Base-by-base conservation (phyloP, 768 basidiomycete species). In the Podaxis sp. region DNA sequence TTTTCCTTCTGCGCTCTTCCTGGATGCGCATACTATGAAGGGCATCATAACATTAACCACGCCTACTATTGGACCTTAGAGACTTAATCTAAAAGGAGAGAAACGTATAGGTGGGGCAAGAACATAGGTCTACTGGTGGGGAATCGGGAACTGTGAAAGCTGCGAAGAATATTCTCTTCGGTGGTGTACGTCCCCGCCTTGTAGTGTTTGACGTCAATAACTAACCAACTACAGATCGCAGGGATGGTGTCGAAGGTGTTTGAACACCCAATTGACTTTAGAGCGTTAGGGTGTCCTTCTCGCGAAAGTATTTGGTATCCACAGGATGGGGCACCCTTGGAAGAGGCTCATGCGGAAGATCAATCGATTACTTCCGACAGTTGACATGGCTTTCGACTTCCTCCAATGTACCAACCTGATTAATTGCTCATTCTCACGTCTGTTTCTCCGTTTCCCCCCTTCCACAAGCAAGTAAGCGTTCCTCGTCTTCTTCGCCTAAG, bases 191-290 rank as follows among this genome's bases (percentile, higher is more conserved):
- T 78, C 30, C 28, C 50, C 12, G 17, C 13, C 24, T n/a, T 20
- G 54, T 5, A 8, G 7, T 12, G 33, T 7, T 44, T 11, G 4
- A 22, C 22, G 46, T 56, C 46, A 20, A 2, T 44, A 15, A 10
- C 13, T 28, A 28, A 22, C 17, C 17, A 1, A 33, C 30, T 51
- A 38, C 38, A 94, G 93, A 75, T 87, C 60, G 93, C 95, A 59
- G 95, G 96, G 28, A 94, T 96, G 80, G 79, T 84, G 8, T 89
- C 95, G 8, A 81, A 82, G 67, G 79, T 95, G 15, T 88, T 97
- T 65, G 95, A 96, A 77, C 94, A 97, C 72, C 96, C 96, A 0
- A 94, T 96, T 70, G 96, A 97, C 75, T 84, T 99, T 38, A 90
- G 30, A 2, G 8, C 30, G 8, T 10, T 33, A 33, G 30, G 30